Percentiles rank a stretch among this genome's conserved stretches.
Evolutionary conservation across 169 alveolate genomes (phyloP).

Genomic region (Ichthyophthirius multifiliis): DNA sequence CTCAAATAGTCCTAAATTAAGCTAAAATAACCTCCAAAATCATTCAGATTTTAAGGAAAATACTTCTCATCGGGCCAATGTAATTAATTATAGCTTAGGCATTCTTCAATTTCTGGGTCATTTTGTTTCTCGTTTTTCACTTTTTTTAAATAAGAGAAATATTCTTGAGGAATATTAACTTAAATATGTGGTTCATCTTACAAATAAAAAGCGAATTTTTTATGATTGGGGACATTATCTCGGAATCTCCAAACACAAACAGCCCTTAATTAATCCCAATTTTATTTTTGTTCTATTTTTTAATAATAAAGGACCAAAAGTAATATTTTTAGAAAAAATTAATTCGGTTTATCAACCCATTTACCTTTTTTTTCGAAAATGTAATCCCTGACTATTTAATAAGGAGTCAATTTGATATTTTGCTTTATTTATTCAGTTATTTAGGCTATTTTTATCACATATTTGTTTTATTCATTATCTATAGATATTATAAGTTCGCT

Average conservation of each 20-base stretch:
- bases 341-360: neutral
- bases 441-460: neutral
- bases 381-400: neutral
- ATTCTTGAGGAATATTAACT: neutral
- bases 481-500: too few species aligned
- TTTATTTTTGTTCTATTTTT: neutral
- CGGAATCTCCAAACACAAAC: neutral
- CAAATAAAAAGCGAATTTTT: neutral
- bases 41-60: neutral
- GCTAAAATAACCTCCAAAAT: neutral
- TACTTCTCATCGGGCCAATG: constrained; percentile 9
- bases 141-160: neutral
- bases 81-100: neutral
- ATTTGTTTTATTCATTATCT: neutral
- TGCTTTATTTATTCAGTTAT: neutral
- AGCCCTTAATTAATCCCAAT: neutral
- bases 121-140: neutral
- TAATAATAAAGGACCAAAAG: neutral
- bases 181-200: neutral
- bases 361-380: neutral
- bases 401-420: neutral
- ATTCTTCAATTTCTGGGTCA: neutral
- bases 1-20: neutral
- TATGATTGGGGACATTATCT: constrained; percentile 2
- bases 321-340: too few species aligned